Evolutionary conservation across 805 yeast species (phyloP), one percentile per base, ranked within the genome.

Genomic region (Candida taoyuanica): DNA sequence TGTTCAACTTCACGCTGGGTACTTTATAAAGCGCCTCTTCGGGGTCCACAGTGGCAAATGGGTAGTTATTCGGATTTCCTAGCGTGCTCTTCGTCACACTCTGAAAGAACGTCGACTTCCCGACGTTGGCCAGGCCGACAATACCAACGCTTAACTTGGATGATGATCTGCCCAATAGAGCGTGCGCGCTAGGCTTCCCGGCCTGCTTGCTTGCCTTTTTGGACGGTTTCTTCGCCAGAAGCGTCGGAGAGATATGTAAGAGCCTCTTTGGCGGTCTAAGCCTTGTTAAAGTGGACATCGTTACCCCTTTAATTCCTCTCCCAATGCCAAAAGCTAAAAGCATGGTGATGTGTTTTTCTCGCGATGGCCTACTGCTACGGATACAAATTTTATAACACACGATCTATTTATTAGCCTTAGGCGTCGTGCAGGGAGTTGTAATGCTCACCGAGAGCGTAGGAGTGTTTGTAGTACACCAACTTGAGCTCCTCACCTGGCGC

Each of bases 401-500:
- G n/a, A n/a, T n/a, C n/a, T n/a, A n/a, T n/a, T n/a, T n/a, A n/a
- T n/a, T n/a, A 24, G 7, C 4, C 16, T 20, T 17, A 35, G 19
- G 39, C 44, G 60, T 77, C 81, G 37, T 69, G 80, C 8, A 82
- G 56, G 2, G 96, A 86, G 58, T 91, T 91, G 62, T 91, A 91
- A 64, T 91, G 98, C 63, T 89, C 98, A 19, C 98, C 98, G 17
- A 91, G 70, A 0, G 96, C 93, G 58, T 77, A 91, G 13, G 78
- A 74, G 56, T 88, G 93, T 59, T 81, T 83, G 60, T 85, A 91
- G 56, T 80, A 91, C 0, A 86, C 95, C 41, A 91, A 55, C 46
- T 75, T 76, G 49, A 91, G 63, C 49, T 69, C 78, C 3, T 76
- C 75, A 17, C 67, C 67, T 3, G 53, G 48, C 2, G 58, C 49